Conservation (phyloP, 768 basidiomycete species). For the Kwoniella mangroviensis region DNA sequence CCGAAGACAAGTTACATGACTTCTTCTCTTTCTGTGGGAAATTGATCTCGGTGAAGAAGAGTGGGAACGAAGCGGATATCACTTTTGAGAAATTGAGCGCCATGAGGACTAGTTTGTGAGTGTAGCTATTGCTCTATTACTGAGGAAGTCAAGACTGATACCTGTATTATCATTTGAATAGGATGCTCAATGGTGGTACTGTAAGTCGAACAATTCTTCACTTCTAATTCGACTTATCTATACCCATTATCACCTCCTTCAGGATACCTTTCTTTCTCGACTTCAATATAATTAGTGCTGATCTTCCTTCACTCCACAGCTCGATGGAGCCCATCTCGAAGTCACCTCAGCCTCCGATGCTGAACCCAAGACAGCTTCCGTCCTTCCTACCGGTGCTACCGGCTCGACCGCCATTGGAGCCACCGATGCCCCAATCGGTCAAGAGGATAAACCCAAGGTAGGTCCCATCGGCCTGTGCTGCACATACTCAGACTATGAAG, state of each 20-base stretch:
- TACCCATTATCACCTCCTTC: slow-evolving; percentile 30
- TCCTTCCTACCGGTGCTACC: slow-evolving; percentile 50
- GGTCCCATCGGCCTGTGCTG: slow-evolving; percentile 17
- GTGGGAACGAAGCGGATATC: slow-evolving; percentile 65
- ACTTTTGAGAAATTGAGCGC: slow-evolving; percentile 72
- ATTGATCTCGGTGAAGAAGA: slow-evolving; percentile 60
- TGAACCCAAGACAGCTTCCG: slow-evolving; percentile 46
- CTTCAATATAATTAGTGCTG: neutral
- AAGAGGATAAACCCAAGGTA: slow-evolving; percentile 80
- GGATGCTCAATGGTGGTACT: slow-evolving; percentile 57
- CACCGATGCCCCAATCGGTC: slow-evolving; percentile 62
- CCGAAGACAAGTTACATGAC: slow-evolving; percentile 70
- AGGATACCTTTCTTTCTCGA: neutral
- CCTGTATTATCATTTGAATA: slow-evolving; percentile 54
- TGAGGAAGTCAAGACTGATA: no score
- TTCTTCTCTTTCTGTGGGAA: slow-evolving; percentile 76
- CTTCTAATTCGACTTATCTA: neutral
- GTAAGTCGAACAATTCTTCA: slow-evolving; percentile 33
- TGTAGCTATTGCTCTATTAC: neutral
- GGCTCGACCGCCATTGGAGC: slow-evolving; percentile 54
- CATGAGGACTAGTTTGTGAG: slow-evolving; percentile 40
- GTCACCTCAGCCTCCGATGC: slow-evolving; percentile 72
- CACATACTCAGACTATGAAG: neutral
- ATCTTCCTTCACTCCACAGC: slow-evolving; percentile 36
- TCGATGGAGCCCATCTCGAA: slow-evolving; percentile 71